These are phyloP conservation scores for Microstegium vimineum DNA, from an alignment of 176 grass and related monocot species.

Conservation along the genomic window DNA sequence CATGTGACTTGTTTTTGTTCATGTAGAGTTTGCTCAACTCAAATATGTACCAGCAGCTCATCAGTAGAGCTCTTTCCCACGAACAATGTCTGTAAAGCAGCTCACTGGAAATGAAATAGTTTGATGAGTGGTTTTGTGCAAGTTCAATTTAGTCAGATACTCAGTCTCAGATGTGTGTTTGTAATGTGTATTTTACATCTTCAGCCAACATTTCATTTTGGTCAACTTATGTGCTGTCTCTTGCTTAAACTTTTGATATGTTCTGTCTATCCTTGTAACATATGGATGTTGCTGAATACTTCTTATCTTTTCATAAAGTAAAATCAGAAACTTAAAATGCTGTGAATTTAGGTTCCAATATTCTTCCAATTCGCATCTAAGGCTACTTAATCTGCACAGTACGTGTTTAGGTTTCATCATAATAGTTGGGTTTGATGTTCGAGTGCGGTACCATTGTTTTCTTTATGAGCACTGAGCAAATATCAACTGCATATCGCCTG, in stretches of 20 bases:
- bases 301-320: background rate
- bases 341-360: background rate
- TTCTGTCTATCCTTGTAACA: background rate
- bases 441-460: background rate
- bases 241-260: constrained; percentile 9
- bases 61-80: constrained; percentile 55
- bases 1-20: constrained; percentile 47
- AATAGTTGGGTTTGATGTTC: background rate
- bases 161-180: constrained; percentile 2
- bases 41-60: constrained; percentile 56
- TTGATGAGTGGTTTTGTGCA: constrained; percentile 46
- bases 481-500: background rate
- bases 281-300: background rate
- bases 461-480: background rate
- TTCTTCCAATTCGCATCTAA: background rate
- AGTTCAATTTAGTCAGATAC: constrained; percentile 1
- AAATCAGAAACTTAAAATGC: background rate
- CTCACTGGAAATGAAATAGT: constrained; percentile 59
- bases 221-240: constrained; percentile 9
- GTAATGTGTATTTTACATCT: constrained; percentile 25
- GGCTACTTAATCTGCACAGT: background rate
- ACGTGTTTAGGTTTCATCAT: background rate
- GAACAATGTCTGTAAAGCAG: constrained; percentile 67
- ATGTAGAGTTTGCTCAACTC: constrained; percentile 60
- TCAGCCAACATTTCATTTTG: constrained; percentile 16